Evolutionary conservation across 108 stramenopile species (phyloP).

Genomic region (Stephanodiscus triporus): DNA sequence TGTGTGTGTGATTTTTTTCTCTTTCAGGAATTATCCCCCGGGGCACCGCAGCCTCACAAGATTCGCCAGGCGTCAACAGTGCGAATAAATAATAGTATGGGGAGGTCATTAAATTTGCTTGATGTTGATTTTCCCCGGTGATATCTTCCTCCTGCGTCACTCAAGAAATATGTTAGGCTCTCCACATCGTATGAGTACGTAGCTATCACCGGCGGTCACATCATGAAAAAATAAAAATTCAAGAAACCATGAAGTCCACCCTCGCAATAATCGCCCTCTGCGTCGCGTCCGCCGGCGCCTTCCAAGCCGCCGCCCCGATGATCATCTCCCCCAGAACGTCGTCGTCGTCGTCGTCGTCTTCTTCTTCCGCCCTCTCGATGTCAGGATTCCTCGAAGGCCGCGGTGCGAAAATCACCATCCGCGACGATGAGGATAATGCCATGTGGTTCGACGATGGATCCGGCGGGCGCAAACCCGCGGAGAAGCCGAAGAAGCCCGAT

Average conservation of each 20-base stretch:
- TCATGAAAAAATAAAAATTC: background rate
- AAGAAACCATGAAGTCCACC: slow-evolving; percentile 36
- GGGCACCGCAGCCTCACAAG: no score
- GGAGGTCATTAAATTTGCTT: background rate
- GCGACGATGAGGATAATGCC: slow-evolving; percentile 59
- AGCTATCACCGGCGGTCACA: no score
- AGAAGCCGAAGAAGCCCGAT: slow-evolving; percentile 43
- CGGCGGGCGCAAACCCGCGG: slow-evolving; percentile 13
- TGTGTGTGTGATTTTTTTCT: no score
- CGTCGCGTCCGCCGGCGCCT: slow-evolving; percentile 27
- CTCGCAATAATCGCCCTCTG: slow-evolving; percentile 31
- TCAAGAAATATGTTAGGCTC: no score
- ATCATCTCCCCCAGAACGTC: slow-evolving; percentile 10
- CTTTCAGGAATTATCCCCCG: no score
- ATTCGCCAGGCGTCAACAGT: no score
- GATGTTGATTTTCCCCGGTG: slow-evolving; percentile 1
- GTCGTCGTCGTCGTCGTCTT: slow-evolving; percentile 7
- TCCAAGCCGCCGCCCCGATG: slow-evolving; percentile 37
- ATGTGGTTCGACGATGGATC: slow-evolving; percentile 60
- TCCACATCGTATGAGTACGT: background rate
- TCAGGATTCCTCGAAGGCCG: slow-evolving; percentile 49
- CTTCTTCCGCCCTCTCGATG: slow-evolving; percentile 14
- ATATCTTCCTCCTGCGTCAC: background rate
- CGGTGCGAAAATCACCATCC: slow-evolving; percentile 54
- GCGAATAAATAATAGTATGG: no score